Percentiles rank a stretch among this genome's conserved stretches.
Conservation (phyloP, 2,329 filamentous ascomycete genomes). For the Ophiosphaerella narmari region DNA sequence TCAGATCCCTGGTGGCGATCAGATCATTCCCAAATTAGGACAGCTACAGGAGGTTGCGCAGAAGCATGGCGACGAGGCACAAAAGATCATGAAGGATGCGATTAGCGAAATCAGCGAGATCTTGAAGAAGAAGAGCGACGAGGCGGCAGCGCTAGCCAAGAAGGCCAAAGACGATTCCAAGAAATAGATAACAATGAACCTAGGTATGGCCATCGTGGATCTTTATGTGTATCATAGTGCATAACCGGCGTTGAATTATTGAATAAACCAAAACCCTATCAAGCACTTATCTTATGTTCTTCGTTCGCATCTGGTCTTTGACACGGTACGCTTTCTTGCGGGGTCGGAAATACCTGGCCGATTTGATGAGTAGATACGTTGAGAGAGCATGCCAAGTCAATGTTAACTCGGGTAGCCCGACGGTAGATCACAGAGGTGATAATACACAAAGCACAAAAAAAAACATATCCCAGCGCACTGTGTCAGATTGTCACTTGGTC, state of each 20-base stretch:
- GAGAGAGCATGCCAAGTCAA: too few species aligned
- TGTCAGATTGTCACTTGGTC: too few species aligned
- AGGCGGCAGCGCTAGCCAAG: conserved; percentile 37
- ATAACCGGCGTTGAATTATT: conserved; percentile 1
- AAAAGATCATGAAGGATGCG: conserved; percentile 69
- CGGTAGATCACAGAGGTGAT: too few species aligned
- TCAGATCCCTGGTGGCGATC: conserved; percentile 66
- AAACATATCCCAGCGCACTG: too few species aligned
- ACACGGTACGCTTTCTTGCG: too few species aligned
- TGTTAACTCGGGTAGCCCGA: too few species aligned
- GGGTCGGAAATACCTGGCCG: too few species aligned
- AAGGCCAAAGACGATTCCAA: conserved; percentile 43
- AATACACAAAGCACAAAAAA: too few species aligned
- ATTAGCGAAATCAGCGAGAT: conserved; percentile 42
- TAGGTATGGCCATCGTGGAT: background rate
- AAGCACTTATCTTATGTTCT: too few species aligned
- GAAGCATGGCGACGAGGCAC: conserved; percentile 71
- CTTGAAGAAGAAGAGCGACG: conserved; percentile 41
- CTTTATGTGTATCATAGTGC: conserved; percentile 3
- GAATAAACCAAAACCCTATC: too few species aligned
- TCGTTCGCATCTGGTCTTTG: too few species aligned
- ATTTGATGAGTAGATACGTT: too few species aligned
- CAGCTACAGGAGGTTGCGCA: conserved; percentile 68
- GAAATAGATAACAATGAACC: conserved; percentile 24
- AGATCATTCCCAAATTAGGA: conserved; percentile 68